Conservation (phyloP, 306 rosid species). For the Vigna angularis region DNA sequence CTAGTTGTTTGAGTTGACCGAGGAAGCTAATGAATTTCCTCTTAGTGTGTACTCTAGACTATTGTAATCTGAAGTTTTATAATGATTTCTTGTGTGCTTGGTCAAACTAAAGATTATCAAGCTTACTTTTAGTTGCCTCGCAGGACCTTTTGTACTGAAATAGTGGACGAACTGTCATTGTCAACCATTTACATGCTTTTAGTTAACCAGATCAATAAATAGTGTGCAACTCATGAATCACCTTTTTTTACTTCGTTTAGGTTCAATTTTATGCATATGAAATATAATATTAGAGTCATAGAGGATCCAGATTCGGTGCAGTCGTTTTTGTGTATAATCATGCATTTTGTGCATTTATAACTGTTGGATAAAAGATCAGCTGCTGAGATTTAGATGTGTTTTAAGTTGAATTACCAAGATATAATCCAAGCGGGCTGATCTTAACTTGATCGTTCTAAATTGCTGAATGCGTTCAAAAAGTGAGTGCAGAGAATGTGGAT, state of each 20-base stretch:
- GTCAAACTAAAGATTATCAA: constrained; percentile 33
- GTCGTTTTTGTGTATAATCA: background rate
- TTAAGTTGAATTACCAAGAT: background rate
- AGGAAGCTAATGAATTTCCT: constrained; percentile 35
- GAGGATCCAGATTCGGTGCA: background rate
- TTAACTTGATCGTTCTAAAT: background rate
- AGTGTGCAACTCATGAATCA: background rate
- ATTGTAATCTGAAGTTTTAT: background rate
- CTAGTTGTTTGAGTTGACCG: constrained; percentile 28
- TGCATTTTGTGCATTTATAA: background rate
- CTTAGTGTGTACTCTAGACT: constrained; percentile 10
- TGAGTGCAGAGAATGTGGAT: background rate
- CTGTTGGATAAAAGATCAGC: background rate
- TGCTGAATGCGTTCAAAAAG: background rate
- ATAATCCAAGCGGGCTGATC: background rate
- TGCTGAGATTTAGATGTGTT: background rate
- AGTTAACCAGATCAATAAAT: background rate
- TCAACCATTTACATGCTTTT: constrained; percentile 26
- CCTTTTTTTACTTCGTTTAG: background rate
- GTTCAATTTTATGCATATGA: background rate
- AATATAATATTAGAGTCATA: background rate
- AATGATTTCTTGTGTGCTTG: constrained; percentile 25
- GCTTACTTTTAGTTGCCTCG: constrained; percentile 28
- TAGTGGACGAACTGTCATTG: constrained; percentile 31
- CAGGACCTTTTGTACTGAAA: background rate